Evolutionary conservation across 331 rosid genomes (phyloP).

Genomic region (Stylosanthes scabra): DNA sequence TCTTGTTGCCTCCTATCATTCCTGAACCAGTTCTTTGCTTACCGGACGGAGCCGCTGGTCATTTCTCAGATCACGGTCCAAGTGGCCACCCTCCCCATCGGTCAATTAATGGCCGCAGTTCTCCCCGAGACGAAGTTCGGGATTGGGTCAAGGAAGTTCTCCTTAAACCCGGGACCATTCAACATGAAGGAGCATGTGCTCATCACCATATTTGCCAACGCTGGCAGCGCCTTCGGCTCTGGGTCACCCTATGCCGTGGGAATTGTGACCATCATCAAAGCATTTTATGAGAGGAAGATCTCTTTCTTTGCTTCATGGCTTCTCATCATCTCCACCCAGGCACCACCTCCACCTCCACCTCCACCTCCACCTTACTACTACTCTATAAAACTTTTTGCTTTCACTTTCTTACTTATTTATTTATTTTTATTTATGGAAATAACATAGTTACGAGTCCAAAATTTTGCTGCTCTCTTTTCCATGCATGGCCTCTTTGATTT

Average conservation of each 20-base stretch:
- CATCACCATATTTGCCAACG: slow-evolving; percentile 62
- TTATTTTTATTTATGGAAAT: too few relatives aligned
- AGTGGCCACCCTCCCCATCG: slow-evolving; percentile 57
- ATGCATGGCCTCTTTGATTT: too few relatives aligned
- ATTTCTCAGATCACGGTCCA: slow-evolving; percentile 62
- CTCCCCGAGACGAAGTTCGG: slow-evolving; percentile 54
- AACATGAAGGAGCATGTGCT: slow-evolving; percentile 74
- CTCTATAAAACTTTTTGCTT: not conserved
- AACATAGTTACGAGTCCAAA: too few relatives aligned
- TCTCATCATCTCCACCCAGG: slow-evolving; percentile 51
- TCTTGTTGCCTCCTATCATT: slow-evolving; percentile 62
- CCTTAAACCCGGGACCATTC: slow-evolving; percentile 63
- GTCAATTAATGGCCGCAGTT: slow-evolving; percentile 53
- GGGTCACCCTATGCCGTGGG: slow-evolving; percentile 57
- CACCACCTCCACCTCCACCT: not conserved
- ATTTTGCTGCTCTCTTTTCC: too few relatives aligned
- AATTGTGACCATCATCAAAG: slow-evolving; percentile 55
- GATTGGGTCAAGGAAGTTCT: slow-evolving; percentile 37
- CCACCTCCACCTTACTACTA: not conserved
- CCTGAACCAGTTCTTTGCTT: slow-evolving; percentile 63
- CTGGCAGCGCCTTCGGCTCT: slow-evolving; percentile 55
- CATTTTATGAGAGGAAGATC: slow-evolving; percentile 52
- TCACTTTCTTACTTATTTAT: too few relatives aligned
- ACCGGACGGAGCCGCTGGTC: slow-evolving; percentile 59
- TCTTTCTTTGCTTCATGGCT: slow-evolving; percentile 56